Percentiles rank a stretch among this genome's conserved stretches.
Conservation (phyloP, 257 asterid species). For the Solanum arcanum region DNA sequence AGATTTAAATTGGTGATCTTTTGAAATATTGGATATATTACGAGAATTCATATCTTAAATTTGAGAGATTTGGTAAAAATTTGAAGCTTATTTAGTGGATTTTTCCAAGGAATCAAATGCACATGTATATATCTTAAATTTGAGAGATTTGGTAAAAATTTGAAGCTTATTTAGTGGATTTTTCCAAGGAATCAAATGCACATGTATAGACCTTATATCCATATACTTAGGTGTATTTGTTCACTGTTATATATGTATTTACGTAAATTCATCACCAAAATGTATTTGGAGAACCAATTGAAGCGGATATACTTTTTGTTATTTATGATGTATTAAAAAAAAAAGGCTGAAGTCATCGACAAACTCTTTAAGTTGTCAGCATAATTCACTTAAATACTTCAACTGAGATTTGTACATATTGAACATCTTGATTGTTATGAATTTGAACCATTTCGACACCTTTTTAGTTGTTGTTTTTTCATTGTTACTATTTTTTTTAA, state of each 20-base stretch:
- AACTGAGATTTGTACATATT: too few relatives aligned
- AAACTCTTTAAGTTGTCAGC: too few relatives aligned
- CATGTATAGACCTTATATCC: too few relatives aligned
- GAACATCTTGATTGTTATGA: too few relatives aligned
- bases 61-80: neutral
- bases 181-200: too few relatives aligned
- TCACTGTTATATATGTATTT: neutral
- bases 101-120: too few relatives aligned
- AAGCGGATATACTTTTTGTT: neutral
- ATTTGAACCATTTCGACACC: too few relatives aligned
- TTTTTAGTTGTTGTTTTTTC: too few relatives aligned
- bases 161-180: neutral
- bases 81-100: neutral
- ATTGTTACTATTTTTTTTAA: too few relatives aligned
- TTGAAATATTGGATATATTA: too few relatives aligned
- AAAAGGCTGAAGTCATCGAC: accelerated
- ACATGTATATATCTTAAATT: neutral
- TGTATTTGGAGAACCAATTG: neutral
- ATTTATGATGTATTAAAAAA: neutral
- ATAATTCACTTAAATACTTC: accelerated
- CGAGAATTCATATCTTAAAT: neutral
- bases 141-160: neutral
- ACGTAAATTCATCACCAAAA: neutral
- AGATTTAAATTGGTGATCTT: neutral
- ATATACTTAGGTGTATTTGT: neutral